Evolutionary conservation across 176 grass and related monocot species (phyloP).

Genomic region (Puya raimondii): DNA sequence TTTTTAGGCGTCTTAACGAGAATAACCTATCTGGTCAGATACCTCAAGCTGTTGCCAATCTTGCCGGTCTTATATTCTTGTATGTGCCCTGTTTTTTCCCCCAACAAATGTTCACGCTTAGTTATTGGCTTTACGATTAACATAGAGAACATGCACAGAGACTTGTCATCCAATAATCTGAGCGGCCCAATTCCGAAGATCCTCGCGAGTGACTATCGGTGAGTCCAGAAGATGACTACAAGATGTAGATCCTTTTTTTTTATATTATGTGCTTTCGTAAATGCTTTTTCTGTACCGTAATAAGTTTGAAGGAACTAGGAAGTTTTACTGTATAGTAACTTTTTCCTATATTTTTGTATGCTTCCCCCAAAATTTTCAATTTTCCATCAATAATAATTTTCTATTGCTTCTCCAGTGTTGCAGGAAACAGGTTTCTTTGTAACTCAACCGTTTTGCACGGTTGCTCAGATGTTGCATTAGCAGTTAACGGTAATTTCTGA

Average conservation of each 20-base stretch:
- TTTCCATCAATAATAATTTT: conserved; percentile 9
- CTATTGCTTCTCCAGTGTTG: conserved; percentile 48
- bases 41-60: conserved; percentile 71
- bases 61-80: conserved; percentile 91
- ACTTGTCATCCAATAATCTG: conserved; percentile 90
- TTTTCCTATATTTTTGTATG: conserved; percentile 12
- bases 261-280: neutral
- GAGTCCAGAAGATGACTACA: conserved; percentile 16
- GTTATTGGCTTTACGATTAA: conserved; percentile 27
- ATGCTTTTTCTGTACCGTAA: neutral
- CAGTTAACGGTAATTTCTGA: conserved; percentile 43
- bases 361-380: conserved; percentile 5
- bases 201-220: conserved; percentile 86
- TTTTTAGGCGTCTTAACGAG: conserved; percentile 74
- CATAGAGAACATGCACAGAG: conserved; percentile 42
- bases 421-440: conserved; percentile 80
- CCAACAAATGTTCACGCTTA: conserved; percentile 9
- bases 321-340: neutral
- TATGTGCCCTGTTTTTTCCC: conserved; percentile 33
- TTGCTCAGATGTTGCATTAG: conserved; percentile 44
- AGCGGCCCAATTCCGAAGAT: conserved; percentile 78
- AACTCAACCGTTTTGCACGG: conserved; percentile 73
- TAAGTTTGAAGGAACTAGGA: too few species aligned
- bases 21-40: conserved; percentile 82
- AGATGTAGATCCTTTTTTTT: neutral